Conservation (phyloP, 1,284 basidiomycete genomes). For the Rhodotorula sp. region DNA sequence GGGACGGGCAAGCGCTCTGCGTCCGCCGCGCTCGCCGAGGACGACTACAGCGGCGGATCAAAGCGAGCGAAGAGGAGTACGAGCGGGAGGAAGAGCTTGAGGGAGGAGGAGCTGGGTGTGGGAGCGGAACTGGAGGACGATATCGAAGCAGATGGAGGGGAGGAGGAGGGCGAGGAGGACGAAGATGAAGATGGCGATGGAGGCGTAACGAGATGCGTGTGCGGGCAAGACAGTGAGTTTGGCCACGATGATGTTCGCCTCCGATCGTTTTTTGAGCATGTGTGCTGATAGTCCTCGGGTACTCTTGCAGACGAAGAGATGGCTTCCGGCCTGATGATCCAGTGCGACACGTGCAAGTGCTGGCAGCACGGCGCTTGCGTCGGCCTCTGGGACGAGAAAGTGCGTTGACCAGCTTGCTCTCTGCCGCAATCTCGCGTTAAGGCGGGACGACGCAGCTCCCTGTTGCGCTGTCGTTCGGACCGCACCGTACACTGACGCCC, state of each 20-base stretch:
- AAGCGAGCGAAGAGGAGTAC: conserved; percentile 22
- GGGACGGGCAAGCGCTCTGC: conserved; percentile 8
- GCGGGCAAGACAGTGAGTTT: conserved; percentile 78
- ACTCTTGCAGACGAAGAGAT: conserved; percentile 60
- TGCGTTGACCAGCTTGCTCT: not conserved
- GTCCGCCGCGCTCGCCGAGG: conserved; percentile 13
- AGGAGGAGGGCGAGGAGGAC: conserved; percentile 47
- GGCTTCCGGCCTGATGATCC: conserved; percentile 75
- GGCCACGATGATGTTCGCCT: not conserved
- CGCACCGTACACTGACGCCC: too few species aligned
- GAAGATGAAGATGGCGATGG: conserved; percentile 69
- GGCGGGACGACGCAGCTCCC: too few species aligned
- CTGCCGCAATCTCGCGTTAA: too few species aligned
- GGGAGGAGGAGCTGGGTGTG: conserved; percentile 31
- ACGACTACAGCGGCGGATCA: not conserved
- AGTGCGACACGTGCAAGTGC: conserved; percentile 93
- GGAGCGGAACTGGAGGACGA: conserved; percentile 14
- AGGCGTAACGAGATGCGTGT: conserved; percentile 89
- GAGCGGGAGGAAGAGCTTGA: conserved; percentile 19
- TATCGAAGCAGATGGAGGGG: not conserved
- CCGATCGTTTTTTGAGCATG: not conserved
- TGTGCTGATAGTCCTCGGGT: not conserved
- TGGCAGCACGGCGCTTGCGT: conserved; percentile 99
- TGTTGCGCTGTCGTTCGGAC: not conserved
- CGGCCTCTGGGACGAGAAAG: conserved; percentile 83